Conservation (phyloP, 805 yeast genomes). For the Candida chauliodis region DNA sequence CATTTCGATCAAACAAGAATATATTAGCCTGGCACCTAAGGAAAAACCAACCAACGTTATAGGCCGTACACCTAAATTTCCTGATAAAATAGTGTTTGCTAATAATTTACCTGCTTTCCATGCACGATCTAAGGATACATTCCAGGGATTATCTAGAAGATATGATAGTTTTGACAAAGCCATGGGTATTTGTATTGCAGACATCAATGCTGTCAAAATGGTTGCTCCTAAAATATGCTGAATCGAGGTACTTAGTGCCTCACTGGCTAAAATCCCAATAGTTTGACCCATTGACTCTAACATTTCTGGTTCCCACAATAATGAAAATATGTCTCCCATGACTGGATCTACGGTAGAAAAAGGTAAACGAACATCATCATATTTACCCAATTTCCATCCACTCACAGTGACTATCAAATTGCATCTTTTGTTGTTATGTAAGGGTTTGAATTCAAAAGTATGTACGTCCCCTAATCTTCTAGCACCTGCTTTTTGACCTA, state of each 20-base stretch:
- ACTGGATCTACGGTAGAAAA: constrained; percentile 96
- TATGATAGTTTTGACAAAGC: constrained; percentile 84
- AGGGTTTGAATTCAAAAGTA: constrained; percentile 90
- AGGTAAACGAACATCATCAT: constrained; percentile 94
- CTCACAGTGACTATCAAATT: constrained; percentile 84
- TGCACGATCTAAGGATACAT: constrained; percentile 92
- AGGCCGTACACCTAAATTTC: constrained; percentile 90
- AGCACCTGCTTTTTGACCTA: constrained; percentile 82
- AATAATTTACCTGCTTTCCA: constrained; percentile 92
- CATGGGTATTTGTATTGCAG: constrained; percentile 92
- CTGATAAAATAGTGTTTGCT: constrained; percentile 84
- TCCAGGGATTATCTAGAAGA: constrained; percentile 95
- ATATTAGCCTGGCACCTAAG: constrained; percentile 86
- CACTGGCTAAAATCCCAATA: constrained; percentile 87
- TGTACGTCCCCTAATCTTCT: constrained; percentile 86
- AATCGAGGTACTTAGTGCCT: constrained; percentile 85
- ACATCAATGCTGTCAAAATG: constrained; percentile 81
- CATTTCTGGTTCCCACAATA: constrained; percentile 98
- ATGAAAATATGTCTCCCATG: constrained; percentile 91
- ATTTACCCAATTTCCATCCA: constrained; percentile 96
- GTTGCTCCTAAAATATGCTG: constrained; percentile 96
- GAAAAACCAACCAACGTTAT: constrained; percentile 91
- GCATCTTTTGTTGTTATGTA: constrained; percentile 86
- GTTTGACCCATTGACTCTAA: constrained; percentile 95
- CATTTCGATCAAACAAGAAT: constrained; percentile 82